These are phyloP conservation scores for Hapsidospora chrysogenum DNA, from an alignment of 495 filamentous ascomycete species.

Conservation along the genomic window DNA sequence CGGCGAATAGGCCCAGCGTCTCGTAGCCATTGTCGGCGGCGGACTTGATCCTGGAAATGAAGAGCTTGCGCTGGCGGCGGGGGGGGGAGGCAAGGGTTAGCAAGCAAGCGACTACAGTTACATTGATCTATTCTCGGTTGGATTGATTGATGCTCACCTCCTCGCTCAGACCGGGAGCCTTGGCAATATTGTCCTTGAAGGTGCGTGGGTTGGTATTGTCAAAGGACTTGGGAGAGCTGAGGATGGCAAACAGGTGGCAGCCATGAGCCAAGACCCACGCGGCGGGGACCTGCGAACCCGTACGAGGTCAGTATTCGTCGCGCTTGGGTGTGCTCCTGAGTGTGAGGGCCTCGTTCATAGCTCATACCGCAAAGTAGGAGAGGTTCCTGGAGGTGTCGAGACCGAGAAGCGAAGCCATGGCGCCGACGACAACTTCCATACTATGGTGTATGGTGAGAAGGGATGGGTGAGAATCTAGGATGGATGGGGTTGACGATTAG, in stretches of 20 bases:
- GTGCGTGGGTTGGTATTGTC: slow-evolving; percentile 20
- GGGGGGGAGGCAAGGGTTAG: not conserved
- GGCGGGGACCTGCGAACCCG: slow-evolving; percentile 21
- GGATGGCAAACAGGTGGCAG: slow-evolving; percentile 18
- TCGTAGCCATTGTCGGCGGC: slow-evolving; percentile 32
- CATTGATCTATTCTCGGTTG: too few species aligned
- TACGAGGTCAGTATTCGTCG: not conserved
- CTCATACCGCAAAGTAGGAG: slow-evolving; percentile 6
- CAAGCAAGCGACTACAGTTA: slow-evolving; percentile 15
- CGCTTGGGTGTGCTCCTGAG: not conserved
- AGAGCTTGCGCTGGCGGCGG: slow-evolving; percentile 4
- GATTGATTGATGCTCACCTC: too few species aligned
- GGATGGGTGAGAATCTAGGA: too few species aligned
- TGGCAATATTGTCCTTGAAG: slow-evolving; percentile 13
- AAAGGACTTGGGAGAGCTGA: slow-evolving; percentile 21
- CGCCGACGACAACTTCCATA: too few species aligned
- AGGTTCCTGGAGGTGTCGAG: slow-evolving; percentile 12
- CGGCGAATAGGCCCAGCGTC: slow-evolving; percentile 30
- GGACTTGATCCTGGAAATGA: slow-evolving; percentile 29
- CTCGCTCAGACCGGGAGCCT: slow-evolving; percentile 22
- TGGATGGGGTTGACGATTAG: too few species aligned
- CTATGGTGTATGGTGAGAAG: too few species aligned
- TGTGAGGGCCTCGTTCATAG: not conserved
- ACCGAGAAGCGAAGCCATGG: slow-evolving; percentile 1
- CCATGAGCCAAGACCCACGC: slow-evolving; percentile 22